Evolutionary conservation across 2,329 filamentous ascomycete genomes (phyloP), one percentile per base, ranked within the genome.

Genomic region (Furcasterigmium sp.): DNA sequence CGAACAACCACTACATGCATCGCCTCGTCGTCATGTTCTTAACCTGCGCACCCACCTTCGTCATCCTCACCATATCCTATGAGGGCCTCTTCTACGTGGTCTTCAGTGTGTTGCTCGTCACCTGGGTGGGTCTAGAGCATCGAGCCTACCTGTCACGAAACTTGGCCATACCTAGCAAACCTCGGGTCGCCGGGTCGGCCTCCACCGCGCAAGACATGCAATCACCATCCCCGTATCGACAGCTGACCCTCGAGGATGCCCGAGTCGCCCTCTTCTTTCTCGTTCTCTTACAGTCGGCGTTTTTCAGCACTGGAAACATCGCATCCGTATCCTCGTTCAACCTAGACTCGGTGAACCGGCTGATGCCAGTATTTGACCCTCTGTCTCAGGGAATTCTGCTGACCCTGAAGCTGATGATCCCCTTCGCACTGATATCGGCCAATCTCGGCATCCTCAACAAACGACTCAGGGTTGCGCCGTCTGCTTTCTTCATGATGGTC

Each of bases 301-400:
- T 98, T 66, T 98, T 97, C 76, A 88, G 84, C 67, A 97, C 91
- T 0, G 93, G 93, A 50, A 98, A 98, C 67, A 82, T 98, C 45
- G 93, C 93, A 1, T 96, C 91, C 0, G 69, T 98, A 43, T 95
- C 91, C 14, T 87, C 89, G 1, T 98, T 98, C 69, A 94, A 87
- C 48, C 73, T 98, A 32, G 93, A 97, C 46, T 91, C 87, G 55
- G 93, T 98, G 7, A 79, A 75, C 60, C 84, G 93, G 3, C 79
- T 98, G 7, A 76, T 97, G 39, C 93, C 93, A 5, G 72, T 98
- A 48, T 98, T 98, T 63, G 88, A 91, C 58, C 93, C 93, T 10
- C 94, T 97, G 61, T 86, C 84, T 2, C 94, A 98, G 64, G 87
- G 84, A 21, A 88, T 90, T 0, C 75, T 98, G 2, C 75, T 98